Evolutionary conservation across 1,284 basidiomycete species (phyloP).

Genomic region (Leccinum angustisporum): DNA sequence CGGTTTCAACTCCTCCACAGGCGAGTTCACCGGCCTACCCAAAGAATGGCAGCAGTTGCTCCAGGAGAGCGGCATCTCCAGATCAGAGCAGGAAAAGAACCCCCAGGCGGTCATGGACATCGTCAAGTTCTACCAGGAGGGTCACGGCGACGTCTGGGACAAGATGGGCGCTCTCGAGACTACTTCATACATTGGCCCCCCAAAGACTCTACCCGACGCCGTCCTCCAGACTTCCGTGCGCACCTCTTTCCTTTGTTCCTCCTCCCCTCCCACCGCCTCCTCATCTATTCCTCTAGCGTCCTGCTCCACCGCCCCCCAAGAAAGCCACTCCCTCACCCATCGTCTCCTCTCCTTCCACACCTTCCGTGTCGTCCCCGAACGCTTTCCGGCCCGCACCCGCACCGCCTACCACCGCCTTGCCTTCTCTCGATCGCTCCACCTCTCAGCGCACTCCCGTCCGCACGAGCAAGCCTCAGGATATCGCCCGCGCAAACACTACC

Average conservation of each 20-base stretch:
- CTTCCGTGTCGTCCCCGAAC: constrained; percentile 41
- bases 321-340: constrained; percentile 43
- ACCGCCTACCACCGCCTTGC: constrained; percentile 56
- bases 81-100: constrained; percentile 94
- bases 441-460: constrained; percentile 68
- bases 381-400: constrained; percentile 69
- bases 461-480: constrained; percentile 47
- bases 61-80: constrained; percentile 95
- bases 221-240: constrained; percentile 53
- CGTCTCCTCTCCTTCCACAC: constrained; percentile 33
- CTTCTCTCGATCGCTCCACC: constrained; percentile 72
- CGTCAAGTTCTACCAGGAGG: constrained; percentile 97
- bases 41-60: constrained; percentile 99
- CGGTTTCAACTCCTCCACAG: constrained; percentile 98
- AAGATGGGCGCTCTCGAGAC: constrained; percentile 65
- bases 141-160: constrained; percentile 76
- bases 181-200: constrained; percentile 21
- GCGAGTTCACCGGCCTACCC: constrained; percentile 96
- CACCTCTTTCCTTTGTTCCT: constrained; percentile 13
- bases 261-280: not conserved
- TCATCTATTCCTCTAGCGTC: constrained; percentile 37
- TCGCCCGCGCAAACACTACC: constrained; percentile 70
- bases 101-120: constrained; percentile 99
- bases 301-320: constrained; percentile 53
- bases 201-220: constrained; percentile 43